Conservation (phyloP, 352 stramenopile species). For the Globisporangium paroecandrum region DNA sequence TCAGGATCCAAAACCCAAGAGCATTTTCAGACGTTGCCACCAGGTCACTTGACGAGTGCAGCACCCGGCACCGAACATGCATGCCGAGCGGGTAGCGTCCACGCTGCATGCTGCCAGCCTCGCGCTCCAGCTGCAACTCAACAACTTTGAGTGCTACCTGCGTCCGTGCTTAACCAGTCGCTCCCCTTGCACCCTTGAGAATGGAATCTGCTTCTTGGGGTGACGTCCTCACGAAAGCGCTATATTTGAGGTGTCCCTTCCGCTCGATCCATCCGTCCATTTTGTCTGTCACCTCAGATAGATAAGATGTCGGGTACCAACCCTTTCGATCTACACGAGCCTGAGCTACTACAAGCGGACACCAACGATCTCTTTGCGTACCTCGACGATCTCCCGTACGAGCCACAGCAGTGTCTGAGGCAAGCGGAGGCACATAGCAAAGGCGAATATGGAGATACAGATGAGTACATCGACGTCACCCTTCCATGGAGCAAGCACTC, state of each 20-base stretch:
- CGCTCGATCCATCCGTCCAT: neutral
- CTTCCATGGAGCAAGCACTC: constrained; percentile 8
- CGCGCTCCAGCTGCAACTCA: neutral
- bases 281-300: neutral
- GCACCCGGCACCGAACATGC: neutral
- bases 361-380: constrained; percentile 10
- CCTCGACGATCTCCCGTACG: constrained; percentile 10
- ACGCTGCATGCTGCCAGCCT: neutral
- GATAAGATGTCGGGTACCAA: neutral
- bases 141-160: no score
- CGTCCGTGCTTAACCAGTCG: neutral
- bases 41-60: no score
- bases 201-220: no score
- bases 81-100: neutral
- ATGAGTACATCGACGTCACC: constrained; percentile 16
- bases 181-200: no score
- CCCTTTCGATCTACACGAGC: neutral
- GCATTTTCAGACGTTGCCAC: neutral
- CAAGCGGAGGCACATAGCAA: neutral
- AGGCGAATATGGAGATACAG: neutral
- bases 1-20: neutral
- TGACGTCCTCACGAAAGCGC: no score
- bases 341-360: neutral
- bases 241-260: neutral
- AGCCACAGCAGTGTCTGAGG: neutral